Conservation (phyloP, 1,284 basidiomycete species). For the Mixia osmundae region DNA sequence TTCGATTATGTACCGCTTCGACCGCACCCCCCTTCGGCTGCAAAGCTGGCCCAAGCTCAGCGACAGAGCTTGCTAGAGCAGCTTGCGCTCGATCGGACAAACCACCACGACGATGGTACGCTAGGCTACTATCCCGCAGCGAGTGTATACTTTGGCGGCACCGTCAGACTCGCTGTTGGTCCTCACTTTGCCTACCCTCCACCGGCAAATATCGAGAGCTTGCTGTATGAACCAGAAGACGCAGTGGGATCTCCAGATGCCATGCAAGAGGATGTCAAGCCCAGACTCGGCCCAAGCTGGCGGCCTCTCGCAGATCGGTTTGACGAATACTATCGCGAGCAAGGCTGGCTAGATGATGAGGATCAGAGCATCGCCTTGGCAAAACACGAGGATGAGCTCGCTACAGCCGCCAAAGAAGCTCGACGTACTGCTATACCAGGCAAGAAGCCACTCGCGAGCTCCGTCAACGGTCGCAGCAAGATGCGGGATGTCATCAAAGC, state of each 20-base stretch:
- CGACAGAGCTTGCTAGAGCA: constrained; percentile 16
- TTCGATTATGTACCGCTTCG: constrained; percentile 79
- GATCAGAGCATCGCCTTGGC: too few species aligned
- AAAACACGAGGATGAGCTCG: too few species aligned
- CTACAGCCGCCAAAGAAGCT: too few species aligned
- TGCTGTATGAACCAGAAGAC: too few species aligned
- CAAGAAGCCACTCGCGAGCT: too few species aligned
- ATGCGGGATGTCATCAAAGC: too few species aligned
- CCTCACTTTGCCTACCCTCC: constrained; percentile 62
- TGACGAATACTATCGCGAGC: constrained; percentile 48
- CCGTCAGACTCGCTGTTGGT: constrained; percentile 63
- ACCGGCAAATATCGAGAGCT: constrained; percentile 34
- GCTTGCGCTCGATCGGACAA: constrained; percentile 27
- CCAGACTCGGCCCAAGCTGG: constrained; percentile 28
- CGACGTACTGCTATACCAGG: too few species aligned
- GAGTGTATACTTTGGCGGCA: constrained; percentile 74
- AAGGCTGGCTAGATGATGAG: too few species aligned
- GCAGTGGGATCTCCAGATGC: constrained; percentile 23
- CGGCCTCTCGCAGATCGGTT: constrained; percentile 53
- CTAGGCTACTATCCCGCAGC: constrained; percentile 90
- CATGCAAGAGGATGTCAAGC: constrained; percentile 9
- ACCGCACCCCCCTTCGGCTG: constrained; percentile 18
- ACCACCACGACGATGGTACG: constrained; percentile 77
- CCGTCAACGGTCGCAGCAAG: too few species aligned
- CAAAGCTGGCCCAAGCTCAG: constrained; percentile 1